These are phyloP conservation scores for Pythium rishiriense DNA, from an alignment of 352 stramenopile genomes.

Conservation along the genomic window DNA sequence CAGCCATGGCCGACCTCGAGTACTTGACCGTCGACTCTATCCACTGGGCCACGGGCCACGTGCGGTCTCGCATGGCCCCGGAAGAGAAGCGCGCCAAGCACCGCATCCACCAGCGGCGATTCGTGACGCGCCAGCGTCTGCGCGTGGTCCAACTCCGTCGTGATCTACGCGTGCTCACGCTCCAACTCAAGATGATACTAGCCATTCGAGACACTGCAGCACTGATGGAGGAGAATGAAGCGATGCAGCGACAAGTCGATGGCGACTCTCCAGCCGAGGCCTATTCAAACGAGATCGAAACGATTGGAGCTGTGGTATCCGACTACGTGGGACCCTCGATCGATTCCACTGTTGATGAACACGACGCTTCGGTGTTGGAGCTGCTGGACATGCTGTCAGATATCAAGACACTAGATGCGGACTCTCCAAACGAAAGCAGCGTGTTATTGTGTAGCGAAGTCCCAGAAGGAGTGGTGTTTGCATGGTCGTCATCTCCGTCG, in stretches of 20 bases:
- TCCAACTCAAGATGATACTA: neutral
- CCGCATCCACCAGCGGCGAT: neutral
- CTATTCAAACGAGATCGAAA: too few species aligned
- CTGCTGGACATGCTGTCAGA: neutral
- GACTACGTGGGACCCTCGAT: too few species aligned
- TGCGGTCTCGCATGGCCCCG: neutral
- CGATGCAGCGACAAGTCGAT: neutral
- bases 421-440: neutral
- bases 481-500: too few species aligned
- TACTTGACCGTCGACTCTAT: conserved; percentile 7
- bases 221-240: neutral
- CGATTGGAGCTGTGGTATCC: too few species aligned
- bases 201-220: neutral
- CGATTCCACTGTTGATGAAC: neutral
- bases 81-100: conserved; percentile 7
- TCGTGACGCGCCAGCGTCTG: neutral
- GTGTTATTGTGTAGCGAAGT: too few species aligned
- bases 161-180: neutral
- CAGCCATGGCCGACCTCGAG: neutral
- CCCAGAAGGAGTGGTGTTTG: too few species aligned
- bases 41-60: neutral
- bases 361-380: neutral
- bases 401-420: neutral
- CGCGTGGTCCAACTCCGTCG: neutral
- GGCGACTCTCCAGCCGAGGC: too few species aligned